Conservation (phyloP, 1,284 basidiomycete genomes). For the Ustilago loliicola region DNA sequence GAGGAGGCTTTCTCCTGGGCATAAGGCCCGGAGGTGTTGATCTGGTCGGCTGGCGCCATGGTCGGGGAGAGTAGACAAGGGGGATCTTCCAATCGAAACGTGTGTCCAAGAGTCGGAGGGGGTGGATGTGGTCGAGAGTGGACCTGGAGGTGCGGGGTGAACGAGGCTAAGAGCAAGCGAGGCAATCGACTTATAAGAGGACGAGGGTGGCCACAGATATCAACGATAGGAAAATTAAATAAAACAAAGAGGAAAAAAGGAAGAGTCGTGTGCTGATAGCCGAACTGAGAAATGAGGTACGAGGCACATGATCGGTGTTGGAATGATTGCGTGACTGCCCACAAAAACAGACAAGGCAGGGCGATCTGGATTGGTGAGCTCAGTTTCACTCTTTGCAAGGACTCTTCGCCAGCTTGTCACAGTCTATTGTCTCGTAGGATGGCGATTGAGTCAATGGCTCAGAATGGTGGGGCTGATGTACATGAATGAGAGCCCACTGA, state of each 20-base stretch:
- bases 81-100: not conserved
- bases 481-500: too few species aligned
- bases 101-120: not conserved
- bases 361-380: not conserved
- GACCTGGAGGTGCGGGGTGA: not conserved
- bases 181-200: too few species aligned
- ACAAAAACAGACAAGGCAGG: too few species aligned
- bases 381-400: not conserved
- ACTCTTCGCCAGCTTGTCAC: too few species aligned
- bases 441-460: too few species aligned
- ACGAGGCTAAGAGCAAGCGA: too few species aligned
- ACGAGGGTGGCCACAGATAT: not conserved
- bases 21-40: conserved; percentile 20
- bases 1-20: conserved; percentile 31
- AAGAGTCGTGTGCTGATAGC: not conserved
- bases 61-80: not conserved
- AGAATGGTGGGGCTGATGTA: too few species aligned
- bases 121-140: not conserved
- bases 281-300: not conserved
- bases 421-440: too few species aligned
- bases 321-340: not conserved
- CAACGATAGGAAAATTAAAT: not conserved
- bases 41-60: conserved; percentile 25
- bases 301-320: not conserved
- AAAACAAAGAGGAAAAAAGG: not conserved